Evolutionary conservation across 2,329 filamentous ascomycete genomes (phyloP).

Genomic region (Beauveria sp.): DNA sequence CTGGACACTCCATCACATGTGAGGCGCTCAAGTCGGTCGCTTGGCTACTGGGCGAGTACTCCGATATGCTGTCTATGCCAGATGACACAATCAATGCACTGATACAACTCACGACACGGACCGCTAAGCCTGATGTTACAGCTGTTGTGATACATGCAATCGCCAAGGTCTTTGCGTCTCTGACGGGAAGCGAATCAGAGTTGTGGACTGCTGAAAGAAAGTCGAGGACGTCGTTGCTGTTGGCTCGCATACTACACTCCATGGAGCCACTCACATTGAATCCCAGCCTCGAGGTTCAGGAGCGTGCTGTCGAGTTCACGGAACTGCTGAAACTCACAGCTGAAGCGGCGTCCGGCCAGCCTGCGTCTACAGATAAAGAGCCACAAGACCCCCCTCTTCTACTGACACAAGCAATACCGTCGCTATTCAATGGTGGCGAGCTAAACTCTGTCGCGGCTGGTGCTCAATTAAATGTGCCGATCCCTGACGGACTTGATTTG

Average conservation of each 20-base stretch:
- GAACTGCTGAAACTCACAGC: slow-evolving; percentile 82
- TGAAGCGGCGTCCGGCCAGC: slow-evolving; percentile 68
- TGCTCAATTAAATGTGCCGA: slow-evolving; percentile 79
- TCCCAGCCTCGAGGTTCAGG: slow-evolving; percentile 88
- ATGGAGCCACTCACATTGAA: slow-evolving; percentile 73
- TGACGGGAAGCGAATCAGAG: slow-evolving; percentile 57
- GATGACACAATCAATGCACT: slow-evolving; percentile 67
- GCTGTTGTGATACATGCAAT: slow-evolving; percentile 75
- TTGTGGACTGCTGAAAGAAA: slow-evolving; percentile 69
- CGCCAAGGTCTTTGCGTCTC: slow-evolving; percentile 72
- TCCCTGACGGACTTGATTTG: slow-evolving; percentile 68
- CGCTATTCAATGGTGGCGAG: slow-evolving; percentile 77
- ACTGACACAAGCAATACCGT: slow-evolving; percentile 83
- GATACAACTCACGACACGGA: slow-evolving; percentile 55
- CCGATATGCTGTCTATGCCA: slow-evolving; percentile 60
- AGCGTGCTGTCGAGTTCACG: slow-evolving; percentile 84
- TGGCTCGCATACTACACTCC: slow-evolving; percentile 74
- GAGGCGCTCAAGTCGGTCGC: slow-evolving; percentile 68
- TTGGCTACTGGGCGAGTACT: slow-evolving; percentile 88
- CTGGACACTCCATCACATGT: slow-evolving; percentile 49
- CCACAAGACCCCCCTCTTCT: slow-evolving; percentile 69
- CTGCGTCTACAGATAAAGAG: slow-evolving; percentile 43
- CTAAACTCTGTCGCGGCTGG: slow-evolving; percentile 81
- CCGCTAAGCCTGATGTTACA: slow-evolving; percentile 58
- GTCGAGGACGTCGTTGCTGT: slow-evolving; percentile 65